Evolutionary conservation across 2,329 filamentous ascomycete genomes (phyloP), one percentile per base, ranked within the genome.

Genomic region (Arthrobotrys entomopaga): DNA sequence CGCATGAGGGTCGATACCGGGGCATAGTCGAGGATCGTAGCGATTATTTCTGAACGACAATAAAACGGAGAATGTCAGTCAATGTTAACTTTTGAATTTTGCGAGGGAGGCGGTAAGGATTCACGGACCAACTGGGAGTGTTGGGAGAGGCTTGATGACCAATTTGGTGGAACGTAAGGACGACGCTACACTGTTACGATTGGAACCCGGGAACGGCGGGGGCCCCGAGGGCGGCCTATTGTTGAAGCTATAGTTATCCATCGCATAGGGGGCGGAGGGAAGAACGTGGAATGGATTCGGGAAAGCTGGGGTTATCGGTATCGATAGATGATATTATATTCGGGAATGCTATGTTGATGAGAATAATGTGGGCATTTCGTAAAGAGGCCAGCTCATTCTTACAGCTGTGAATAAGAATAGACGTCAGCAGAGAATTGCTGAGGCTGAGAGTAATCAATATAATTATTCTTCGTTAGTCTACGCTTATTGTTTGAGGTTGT

Each of bases 1-100:
- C 89, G 88, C 80, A 98, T 87, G 79, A 96, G 89, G 81, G 97
- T 94, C 73, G 90, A 84, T 26, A 97, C 87, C 43, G 92, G 90
- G 43, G 98, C 87, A 83, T 96, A 93, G 80, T 97, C 92, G 80
- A 99, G 87, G 77, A 99, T 93, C 0, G 89, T 87, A 29, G 90
- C 90, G 78, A 98, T 87, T 77, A 98, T 92, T 83, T 98, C 94
- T 92, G 80, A 3, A 38, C 7, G 19, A 13, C 3, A 22, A 13
- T 8, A 50, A 71, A 58, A 40, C 63, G 5, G 29, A 76, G 48
- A 75, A 56, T 56, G 57, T 60, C 16, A 67, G 64, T 22, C 11
- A 49, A 43, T 26, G 19, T 19, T 24, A 40, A 6, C 16, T 34
- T 34, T 34, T 10, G 29, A 34, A 34, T 34, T 34, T 34, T 34